A percentile compares a stretch with the other conserved stretches of the same genome.
Conservation (phyloP, 805 yeast species). For the Yamadazyma ubonensis region DNA sequence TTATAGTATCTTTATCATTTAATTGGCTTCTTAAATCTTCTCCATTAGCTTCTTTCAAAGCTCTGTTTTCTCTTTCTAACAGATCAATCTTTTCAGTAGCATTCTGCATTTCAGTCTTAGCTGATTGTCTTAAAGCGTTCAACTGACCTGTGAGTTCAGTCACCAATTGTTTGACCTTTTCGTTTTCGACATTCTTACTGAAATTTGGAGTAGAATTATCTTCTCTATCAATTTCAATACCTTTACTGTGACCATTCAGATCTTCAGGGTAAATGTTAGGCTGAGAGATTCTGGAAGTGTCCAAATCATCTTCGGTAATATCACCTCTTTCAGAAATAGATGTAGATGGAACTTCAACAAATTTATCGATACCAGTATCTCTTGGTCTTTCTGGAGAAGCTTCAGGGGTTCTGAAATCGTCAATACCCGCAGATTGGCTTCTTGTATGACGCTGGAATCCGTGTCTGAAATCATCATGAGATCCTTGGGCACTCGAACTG, state of each 20-base stretch:
- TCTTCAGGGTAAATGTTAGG: background rate
- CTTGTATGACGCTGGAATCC: slow-evolving; percentile 31
- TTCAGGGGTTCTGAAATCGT: slow-evolving; percentile 29
- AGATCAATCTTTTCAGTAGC: slow-evolving; percentile 55
- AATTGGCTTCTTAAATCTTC: slow-evolving; percentile 21
- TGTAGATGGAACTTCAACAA: slow-evolving; percentile 31
- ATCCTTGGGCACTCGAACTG: slow-evolving; percentile 4
- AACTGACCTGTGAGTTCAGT: slow-evolving; percentile 34
- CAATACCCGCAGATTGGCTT: slow-evolving; percentile 37
- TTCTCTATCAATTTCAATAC: slow-evolving; percentile 10
- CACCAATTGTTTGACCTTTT: slow-evolving; percentile 31
- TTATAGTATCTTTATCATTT: slow-evolving; percentile 30
- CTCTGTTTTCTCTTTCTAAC: slow-evolving; percentile 38
- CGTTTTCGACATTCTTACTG: slow-evolving; percentile 19
- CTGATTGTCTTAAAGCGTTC: slow-evolving; percentile 27
- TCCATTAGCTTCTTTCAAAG: slow-evolving; percentile 12
- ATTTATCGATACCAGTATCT: slow-evolving; percentile 19
- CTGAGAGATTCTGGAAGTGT: slow-evolving; percentile 5
- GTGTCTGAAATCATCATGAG: slow-evolving; percentile 9
- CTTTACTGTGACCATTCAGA: slow-evolving; percentile 6
- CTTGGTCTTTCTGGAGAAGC: slow-evolving; percentile 25
- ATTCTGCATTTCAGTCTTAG: slow-evolving; percentile 50
- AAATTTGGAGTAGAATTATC: slow-evolving; percentile 15
- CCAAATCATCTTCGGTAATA: slow-evolving; percentile 16
- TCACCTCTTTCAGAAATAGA: slow-evolving; percentile 20